A percentile compares a stretch with the other conserved stretches of the same genome.
phyloP scores from a whole-genome alignment of 139 green algal species.

The Micractinium sp. region DNA sequence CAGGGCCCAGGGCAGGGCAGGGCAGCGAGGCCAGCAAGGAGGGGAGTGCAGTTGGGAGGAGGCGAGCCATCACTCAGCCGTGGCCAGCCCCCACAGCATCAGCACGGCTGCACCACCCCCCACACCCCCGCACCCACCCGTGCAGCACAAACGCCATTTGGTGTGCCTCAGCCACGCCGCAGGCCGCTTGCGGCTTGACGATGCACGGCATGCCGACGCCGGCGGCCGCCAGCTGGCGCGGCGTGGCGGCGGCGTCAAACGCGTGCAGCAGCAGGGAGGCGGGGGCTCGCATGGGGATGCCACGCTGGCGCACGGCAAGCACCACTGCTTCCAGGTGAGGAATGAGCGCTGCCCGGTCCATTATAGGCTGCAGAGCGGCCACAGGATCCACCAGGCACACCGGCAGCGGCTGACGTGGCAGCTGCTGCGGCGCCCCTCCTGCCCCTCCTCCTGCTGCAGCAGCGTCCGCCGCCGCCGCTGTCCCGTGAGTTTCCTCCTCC shows the following conservation, averaged over 20 bases:
- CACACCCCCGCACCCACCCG: neutral
- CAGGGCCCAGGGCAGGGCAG: too few species aligned
- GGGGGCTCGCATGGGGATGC: slow-evolving; percentile 22
- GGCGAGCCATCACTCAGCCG: neutral
- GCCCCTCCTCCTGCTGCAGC: neutral
- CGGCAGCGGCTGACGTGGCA: neutral
- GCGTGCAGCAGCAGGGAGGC: neutral
- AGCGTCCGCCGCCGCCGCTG: neutral
- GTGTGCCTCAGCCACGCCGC: slow-evolving; percentile 73
- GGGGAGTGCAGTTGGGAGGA: too few species aligned
- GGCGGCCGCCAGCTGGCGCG: slow-evolving; percentile 22
- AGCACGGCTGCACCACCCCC: neutral
- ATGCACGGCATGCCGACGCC: slow-evolving; percentile 67
- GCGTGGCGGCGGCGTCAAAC: neutral
- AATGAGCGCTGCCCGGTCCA: slow-evolving; percentile 44
- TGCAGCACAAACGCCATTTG: slow-evolving; percentile 73
- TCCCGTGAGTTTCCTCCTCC: neutral
- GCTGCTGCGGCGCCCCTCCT: neutral
- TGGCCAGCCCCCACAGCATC: neutral
- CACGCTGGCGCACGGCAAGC: slow-evolving; percentile 4
- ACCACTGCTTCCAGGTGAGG: slow-evolving; percentile 29
- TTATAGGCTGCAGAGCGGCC: neutral
- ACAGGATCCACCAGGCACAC: slow-evolving; percentile 39
- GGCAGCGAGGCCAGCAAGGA: too few species aligned
- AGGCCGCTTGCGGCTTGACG: slow-evolving; percentile 77